Evolutionary conservation across 2,329 filamentous ascomycete genomes (phyloP), one percentile per base, ranked within the genome.

Genomic region (Daldinia sp.): DNA sequence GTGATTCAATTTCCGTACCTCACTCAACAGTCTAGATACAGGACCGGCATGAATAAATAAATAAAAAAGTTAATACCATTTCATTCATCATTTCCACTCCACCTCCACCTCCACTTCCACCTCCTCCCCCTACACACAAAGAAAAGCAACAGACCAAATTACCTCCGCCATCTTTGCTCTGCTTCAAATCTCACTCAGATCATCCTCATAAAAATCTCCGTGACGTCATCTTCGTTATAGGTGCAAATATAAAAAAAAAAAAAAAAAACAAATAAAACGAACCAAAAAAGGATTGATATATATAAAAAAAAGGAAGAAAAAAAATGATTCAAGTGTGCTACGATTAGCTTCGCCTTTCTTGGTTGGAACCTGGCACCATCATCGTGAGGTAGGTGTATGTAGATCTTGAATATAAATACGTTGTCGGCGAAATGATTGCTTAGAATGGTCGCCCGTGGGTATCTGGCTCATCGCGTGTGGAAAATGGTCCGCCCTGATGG

Each of bases 11-110:
- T 70, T 70, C 67, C 64, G 44, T 60, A 62, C 60, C 59, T 60
- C 48, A 56, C 50, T n/a, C 57, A 68, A 53, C 68, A 70, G 60
- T 70, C 68, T 70, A 70, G 68, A 65, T 65, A 70, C 68, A 70
- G 33, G 4, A 59, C 35, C 26, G 12, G 48, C 30, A 42, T 41
- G 7, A 35, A 9, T 9, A 7, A 10, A 10, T 35, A 9, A 53
- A 68, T 59, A 53, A 54, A 23, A 37, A 13, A 15, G 15, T 5
- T 13, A 28, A 37, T 37, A 41, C 35, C 15, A 59, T n/a, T 42
- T 23, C 48, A 44, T 26, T n/a, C 50, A 23, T 37, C 33, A 13
- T 10, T 13, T 33, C 26, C 6, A 13, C 20, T 35, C 33, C 33
- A 9, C 33, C 33, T 35, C 33, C 33, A 35, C 33, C 30, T 33